Conservation (phyloP, 129 eudicot species). For the Artemisia argyi region DNA sequence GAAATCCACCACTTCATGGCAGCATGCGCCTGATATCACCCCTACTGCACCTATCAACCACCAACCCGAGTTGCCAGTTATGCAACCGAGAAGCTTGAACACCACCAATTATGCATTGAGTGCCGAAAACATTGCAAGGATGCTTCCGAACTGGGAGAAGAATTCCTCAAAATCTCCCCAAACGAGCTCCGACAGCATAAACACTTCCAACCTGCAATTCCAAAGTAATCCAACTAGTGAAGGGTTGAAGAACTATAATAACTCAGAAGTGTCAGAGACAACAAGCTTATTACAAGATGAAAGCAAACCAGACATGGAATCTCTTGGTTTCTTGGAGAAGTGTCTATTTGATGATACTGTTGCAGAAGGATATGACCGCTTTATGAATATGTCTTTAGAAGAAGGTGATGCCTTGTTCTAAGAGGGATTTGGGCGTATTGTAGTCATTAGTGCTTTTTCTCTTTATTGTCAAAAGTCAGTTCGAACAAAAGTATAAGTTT, state of each 20-base stretch:
- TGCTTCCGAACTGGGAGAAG: slow-evolving; percentile 59
- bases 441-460: background rate
- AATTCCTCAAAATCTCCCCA: slow-evolving; percentile 34
- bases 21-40: slow-evolving; percentile 8
- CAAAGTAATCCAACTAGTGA: slow-evolving; percentile 18
- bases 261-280: slow-evolving; percentile 33
- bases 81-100: background rate
- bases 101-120: slow-evolving; percentile 40
- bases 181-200: slow-evolving; percentile 35
- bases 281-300: slow-evolving; percentile 43
- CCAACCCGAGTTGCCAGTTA: slow-evolving; percentile 2
- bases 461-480: background rate
- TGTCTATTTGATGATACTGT: slow-evolving; percentile 72
- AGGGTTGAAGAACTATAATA: slow-evolving; percentile 21
- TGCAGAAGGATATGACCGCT: slow-evolving; percentile 44
- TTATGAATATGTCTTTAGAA: slow-evolving; percentile 54
- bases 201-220: slow-evolving; percentile 21
- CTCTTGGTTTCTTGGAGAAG: slow-evolving; percentile 63
- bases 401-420: slow-evolving; percentile 56
- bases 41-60: slow-evolving; percentile 15
- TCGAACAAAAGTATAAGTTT: slow-evolving; percentile 11
- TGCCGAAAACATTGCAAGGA: slow-evolving; percentile 43
- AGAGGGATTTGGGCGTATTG: slow-evolving; percentile 2
- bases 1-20: slow-evolving; percentile 21
- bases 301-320: slow-evolving; percentile 32